Evolutionary conservation across 2,329 filamentous ascomycete species (phyloP).

Genomic region (Curvularia sp.): DNA sequence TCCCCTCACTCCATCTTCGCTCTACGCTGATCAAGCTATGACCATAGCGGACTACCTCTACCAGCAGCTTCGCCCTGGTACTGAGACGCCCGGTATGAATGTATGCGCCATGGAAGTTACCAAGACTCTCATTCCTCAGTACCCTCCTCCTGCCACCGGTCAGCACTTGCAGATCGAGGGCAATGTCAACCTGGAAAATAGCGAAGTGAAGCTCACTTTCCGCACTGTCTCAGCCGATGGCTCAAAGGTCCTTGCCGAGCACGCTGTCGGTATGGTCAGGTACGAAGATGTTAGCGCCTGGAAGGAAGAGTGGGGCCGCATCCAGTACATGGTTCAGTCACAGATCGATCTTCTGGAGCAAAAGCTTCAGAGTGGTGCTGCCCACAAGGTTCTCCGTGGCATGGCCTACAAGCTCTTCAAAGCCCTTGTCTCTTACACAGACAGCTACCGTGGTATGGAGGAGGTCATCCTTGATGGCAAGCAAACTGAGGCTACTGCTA

Average conservation of each 20-base stretch:
- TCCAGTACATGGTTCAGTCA: slow-evolving; percentile 65
- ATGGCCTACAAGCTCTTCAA: slow-evolving; percentile 79
- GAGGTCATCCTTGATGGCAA: slow-evolving; percentile 66
- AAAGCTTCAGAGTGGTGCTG: slow-evolving; percentile 69
- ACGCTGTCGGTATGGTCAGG: slow-evolving; percentile 68
- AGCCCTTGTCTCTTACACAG: slow-evolving; percentile 64
- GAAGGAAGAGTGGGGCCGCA: slow-evolving; percentile 71
- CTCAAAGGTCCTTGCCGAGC: slow-evolving; percentile 63
- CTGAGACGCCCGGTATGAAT: slow-evolving; percentile 66
- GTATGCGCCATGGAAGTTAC: slow-evolving; percentile 72
- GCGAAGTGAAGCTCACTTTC: slow-evolving; percentile 62
- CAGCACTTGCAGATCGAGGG: slow-evolving; percentile 69
- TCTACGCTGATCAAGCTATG: slow-evolving; percentile 70
- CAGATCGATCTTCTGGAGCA: slow-evolving; percentile 70
- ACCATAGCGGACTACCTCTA: slow-evolving; percentile 73
- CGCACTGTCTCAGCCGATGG: slow-evolving; percentile 68
- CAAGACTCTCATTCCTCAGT: slow-evolving; percentile 71
- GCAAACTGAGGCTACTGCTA: slow-evolving; percentile 63
- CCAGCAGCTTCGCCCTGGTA: slow-evolving; percentile 66
- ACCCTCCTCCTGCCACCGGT: slow-evolving; percentile 56
- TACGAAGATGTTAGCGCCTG: slow-evolving; percentile 68
- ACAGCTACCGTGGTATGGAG: slow-evolving; percentile 65
- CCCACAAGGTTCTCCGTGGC: slow-evolving; percentile 75
- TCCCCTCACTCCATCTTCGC: slow-evolving; percentile 69
- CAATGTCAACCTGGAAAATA: slow-evolving; percentile 64